These are phyloP conservation scores for Dentipellis sp. DNA, from an alignment of 768 basidiomycete genomes.

Conservation along the genomic window DNA sequence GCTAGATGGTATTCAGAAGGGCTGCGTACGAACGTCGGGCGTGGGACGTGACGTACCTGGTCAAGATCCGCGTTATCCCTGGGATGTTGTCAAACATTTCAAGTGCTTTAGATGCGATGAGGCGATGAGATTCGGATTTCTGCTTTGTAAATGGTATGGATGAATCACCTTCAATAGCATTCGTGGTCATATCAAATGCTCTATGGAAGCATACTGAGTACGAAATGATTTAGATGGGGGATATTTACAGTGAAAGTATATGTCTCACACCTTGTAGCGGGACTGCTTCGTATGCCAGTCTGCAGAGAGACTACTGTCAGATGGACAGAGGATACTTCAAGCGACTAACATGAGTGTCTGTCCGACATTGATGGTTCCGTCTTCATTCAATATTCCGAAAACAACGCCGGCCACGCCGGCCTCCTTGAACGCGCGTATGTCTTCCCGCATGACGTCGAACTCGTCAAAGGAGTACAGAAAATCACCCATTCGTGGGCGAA, in stretches of 20 bases:
- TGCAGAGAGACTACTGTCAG: constrained; percentile 17
- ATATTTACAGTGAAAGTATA: not conserved
- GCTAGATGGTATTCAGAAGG: constrained; percentile 22
- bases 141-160: not conserved
- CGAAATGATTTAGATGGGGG: not conserved
- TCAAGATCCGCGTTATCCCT: constrained; percentile 68
- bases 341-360: constrained; percentile 44
- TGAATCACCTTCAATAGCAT: constrained; percentile 41
- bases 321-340: not conserved
- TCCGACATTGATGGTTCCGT: constrained; percentile 51
- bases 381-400: constrained; percentile 47
- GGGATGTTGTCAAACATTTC: constrained; percentile 42
- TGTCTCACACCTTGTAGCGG: constrained; percentile 48
- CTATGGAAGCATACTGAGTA: constrained; percentile 66
- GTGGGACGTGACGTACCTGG: constrained; percentile 40
- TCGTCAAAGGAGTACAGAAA: constrained; percentile 66
- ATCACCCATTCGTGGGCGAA: constrained; percentile 72
- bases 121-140: not conserved
- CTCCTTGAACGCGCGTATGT: constrained; percentile 53
- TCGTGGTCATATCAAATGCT: constrained; percentile 65
- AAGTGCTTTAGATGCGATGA: constrained; percentile 14
- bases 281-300: constrained; percentile 46
- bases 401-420: constrained; percentile 57
- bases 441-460: constrained; percentile 64
- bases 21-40: not conserved